Conservation (phyloP, 2,329 filamentous ascomycete species). For the Chrysoporthe deuterocubensis region DNA sequence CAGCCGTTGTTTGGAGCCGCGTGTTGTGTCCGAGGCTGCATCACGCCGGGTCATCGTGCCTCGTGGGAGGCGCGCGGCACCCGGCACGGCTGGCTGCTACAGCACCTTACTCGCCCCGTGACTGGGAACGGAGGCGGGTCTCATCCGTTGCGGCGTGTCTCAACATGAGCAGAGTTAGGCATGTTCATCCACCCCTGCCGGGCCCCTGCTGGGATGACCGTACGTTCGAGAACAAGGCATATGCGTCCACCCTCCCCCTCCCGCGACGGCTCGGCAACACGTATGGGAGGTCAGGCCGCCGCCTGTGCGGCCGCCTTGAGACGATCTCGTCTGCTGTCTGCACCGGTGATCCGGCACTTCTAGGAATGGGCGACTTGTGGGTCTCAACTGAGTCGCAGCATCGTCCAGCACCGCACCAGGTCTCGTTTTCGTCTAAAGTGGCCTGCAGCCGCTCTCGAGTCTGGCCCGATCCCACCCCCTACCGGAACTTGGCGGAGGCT, state of each 20-base stretch:
- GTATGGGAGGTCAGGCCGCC: neutral
- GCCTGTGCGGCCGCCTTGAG: neutral
- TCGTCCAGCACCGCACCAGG: neutral
- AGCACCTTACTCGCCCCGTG: neutral
- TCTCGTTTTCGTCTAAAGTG: conserved; percentile 4
- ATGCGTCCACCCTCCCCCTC: neutral
- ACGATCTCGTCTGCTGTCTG: neutral
- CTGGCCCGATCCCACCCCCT: neutral
- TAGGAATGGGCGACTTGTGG: neutral
- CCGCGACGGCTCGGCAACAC: neutral
- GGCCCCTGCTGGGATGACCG: neutral
- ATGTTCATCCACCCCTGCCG: neutral
- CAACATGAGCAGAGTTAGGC: neutral
- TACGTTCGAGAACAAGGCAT: no score
- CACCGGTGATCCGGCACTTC: neutral
- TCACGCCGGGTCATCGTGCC: neutral
- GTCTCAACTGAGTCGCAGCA: neutral
- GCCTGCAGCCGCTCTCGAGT: neutral
- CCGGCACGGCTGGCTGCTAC: neutral
- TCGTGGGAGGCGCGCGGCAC: neutral
- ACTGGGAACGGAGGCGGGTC: neutral
- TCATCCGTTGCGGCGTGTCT: neutral
- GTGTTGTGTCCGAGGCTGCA: neutral
- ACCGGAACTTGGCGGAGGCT: no score
- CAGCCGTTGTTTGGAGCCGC: neutral